These are phyloP conservation scores for Hypoxylon subgilvum DNA, from an alignment of 495 filamentous ascomycete species.

Conservation along the genomic window DNA sequence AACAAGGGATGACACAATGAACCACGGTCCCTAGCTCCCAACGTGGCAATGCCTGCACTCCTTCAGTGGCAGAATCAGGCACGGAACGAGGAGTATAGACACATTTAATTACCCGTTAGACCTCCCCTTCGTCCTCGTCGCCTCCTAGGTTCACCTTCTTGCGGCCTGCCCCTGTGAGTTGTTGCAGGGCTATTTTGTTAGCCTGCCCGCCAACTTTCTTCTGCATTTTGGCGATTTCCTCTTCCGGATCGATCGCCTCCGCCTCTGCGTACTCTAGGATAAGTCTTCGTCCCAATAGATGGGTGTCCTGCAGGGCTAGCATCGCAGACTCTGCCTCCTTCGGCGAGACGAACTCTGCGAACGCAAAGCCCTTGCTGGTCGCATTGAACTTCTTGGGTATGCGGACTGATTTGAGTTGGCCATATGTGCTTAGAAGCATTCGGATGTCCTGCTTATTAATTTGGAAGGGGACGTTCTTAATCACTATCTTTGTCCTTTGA, in stretches of 20 bases:
- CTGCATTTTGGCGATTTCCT: slow-evolving; percentile 94
- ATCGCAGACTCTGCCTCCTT: slow-evolving; percentile 94
- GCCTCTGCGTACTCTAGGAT: slow-evolving; percentile 88
- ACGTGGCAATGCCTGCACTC: slow-evolving; percentile 38
- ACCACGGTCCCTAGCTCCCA: slow-evolving; percentile 37
- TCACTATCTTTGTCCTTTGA: slow-evolving; percentile 86
- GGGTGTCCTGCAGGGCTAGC: slow-evolving; percentile 87
- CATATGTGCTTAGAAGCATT: slow-evolving; percentile 83
- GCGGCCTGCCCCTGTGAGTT: slow-evolving; percentile 78
- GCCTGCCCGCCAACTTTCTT: slow-evolving; percentile 88
- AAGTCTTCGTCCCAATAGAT: slow-evolving; percentile 85
- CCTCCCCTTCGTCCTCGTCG: slow-evolving; percentile 70
- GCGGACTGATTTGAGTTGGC: slow-evolving; percentile 87
- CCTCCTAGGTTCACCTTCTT: slow-evolving; percentile 86
- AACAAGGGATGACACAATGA: slow-evolving; percentile 43
- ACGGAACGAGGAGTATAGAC: slow-evolving; percentile 31
- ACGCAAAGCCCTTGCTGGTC: slow-evolving; percentile 88
- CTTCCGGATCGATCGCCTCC: slow-evolving; percentile 88
- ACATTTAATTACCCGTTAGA: slow-evolving; percentile 35
- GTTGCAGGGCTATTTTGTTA: slow-evolving; percentile 85
- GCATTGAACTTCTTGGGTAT: slow-evolving; percentile 94
- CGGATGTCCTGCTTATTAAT: slow-evolving; percentile 89
- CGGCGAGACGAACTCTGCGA: slow-evolving; percentile 91
- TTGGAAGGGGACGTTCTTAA: slow-evolving; percentile 98
- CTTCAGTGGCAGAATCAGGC: slow-evolving; percentile 32